Evolutionary conservation across 441 rosid genomes (phyloP), one percentile per base, ranked within the genome.

Genomic region (Erodium chrysanthum): DNA sequence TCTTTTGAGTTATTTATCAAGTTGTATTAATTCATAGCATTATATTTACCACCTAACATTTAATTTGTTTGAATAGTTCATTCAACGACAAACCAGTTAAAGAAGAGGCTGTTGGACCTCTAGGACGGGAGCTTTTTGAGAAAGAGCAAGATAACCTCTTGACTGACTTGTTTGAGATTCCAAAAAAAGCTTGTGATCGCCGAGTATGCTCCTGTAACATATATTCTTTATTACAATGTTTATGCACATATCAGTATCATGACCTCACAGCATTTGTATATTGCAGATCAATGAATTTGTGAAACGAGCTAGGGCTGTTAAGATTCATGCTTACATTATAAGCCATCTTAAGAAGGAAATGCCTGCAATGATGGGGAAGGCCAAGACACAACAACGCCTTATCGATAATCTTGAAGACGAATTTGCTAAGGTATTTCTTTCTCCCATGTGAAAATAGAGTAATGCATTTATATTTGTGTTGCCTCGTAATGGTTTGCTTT

Each of bases 161-260:
- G 52, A 64, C 94, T 54, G 97, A 94, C 81, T 78, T 94, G 40
- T 89, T 88, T 78, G 92, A 91, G 72, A 86, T 89, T 59, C 97
- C 99, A 0, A 94, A 91, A 83, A 94, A 91, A 80, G 99, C 97
- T 71, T 94, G 99, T 67, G 97, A 91, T 86, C 96, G 96, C 21
- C 87, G 91, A 27, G 97, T 91, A 78, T 88, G 96, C 79, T 72
- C 22, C 7, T 12, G 64, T 27, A 35, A n/a, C 21, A 68, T 66
- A 63, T 71, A 25, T 73, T 73, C 59, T 17, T 65, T 22, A 61
- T 17, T 20, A 52, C 22, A 6, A 52, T 15, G 60, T 9, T 1
- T 54, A 11, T 54, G 60, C 22, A 20, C 11, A 7, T 54, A 17
- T 54, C 11, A 54, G 22, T 54, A 1, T 21, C 25, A 54, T 18